Conservation (phyloP, 2,329 filamentous ascomycete genomes). For the Venturiaceae sp. region DNA sequence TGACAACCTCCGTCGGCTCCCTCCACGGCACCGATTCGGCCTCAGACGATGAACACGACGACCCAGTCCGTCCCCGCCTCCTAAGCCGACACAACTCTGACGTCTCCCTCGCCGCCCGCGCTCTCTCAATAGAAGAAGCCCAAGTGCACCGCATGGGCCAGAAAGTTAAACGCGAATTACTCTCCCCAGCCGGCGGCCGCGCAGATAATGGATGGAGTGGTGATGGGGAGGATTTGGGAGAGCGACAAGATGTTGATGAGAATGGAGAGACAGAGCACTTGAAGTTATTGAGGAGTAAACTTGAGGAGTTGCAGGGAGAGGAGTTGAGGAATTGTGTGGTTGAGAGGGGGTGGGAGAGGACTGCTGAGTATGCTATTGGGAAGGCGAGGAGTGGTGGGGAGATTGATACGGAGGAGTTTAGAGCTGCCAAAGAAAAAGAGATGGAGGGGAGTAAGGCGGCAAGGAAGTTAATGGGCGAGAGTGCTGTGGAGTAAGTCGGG, state of each 20-base stretch:
- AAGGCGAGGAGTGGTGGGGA: neutral
- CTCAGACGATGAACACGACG: conserved; percentile 13
- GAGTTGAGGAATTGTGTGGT: conserved; percentile 42
- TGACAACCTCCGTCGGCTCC: conserved; percentile 10
- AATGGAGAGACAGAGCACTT: conserved; percentile 34
- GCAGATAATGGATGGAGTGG: neutral
- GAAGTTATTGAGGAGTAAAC: conserved; percentile 49
- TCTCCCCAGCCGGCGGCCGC: conserved; percentile 29
- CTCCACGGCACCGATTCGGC: conserved; percentile 15
- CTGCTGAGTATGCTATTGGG: conserved; percentile 4
- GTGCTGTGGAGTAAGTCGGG: neutral
- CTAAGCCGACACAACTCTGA: conserved; percentile 51
- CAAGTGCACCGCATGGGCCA: conserved; percentile 60
- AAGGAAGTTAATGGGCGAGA: neutral
- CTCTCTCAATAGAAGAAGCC: conserved; percentile 59
- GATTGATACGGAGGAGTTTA: conserved; percentile 20
- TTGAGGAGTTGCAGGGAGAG: conserved; percentile 54
- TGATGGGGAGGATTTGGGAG: conserved; percentile 19
- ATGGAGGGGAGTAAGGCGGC: neutral
- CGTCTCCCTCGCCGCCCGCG: conserved; percentile 57
- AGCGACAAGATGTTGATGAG: conserved; percentile 23
- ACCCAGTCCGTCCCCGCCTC: neutral
- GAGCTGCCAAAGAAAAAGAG: neutral
- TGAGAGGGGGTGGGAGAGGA: conserved; percentile 5
- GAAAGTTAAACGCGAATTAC: conserved; percentile 53